Base-by-base conservation (phyloP, 2,329 filamentous ascomycete genomes). In the Ceratocystis destructans region DNA sequence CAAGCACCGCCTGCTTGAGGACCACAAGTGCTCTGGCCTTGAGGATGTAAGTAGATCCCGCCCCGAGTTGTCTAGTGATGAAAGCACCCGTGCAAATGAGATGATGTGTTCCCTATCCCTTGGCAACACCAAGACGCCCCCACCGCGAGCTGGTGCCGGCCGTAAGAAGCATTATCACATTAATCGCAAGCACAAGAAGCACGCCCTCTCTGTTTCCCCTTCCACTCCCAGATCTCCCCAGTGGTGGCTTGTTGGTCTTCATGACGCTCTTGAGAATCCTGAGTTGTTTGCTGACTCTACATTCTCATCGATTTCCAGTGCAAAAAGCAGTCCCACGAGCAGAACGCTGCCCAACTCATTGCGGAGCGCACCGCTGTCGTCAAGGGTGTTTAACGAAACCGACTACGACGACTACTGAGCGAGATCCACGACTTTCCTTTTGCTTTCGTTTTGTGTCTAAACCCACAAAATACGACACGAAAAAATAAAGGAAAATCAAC, bases 291-390 rank as follows among this genome's bases (percentile, higher is more conserved):
- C 76, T 77, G 73, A 78, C 74, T 59, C 48, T 48, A 72, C 69
- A 48, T 22, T 22, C 67, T 64, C 64, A 67, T 37, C 41, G 37
- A n/a, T 3, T 20, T 15, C n/a, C 73, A 87, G 85, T 96, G 93
- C 83, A 96, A 96, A 83, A 94, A 96, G 80, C 91, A 96, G 76
- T 93, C 90, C 61, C 90, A 96, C 77, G 90, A 95, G 76, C 86
- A 91, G 71, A 99, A 99, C 76, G 89, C 90, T 68, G 88, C 91
- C 70, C 92, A 95, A 79, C 81, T 99, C 74, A 90, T 96, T 77
- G 85, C 87, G 67, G 93, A 99, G 82, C 83, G 93, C 74, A 99
- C 94, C 61, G 88, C 93, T 70, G 91, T 95, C 72, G 94, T 97
- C 78, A 92, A 89, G 78, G 92, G 92, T 69, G 87, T 96, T 75